A percentile compares a stretch with the other conserved stretches of the same genome.
phyloP scores from a whole-genome alignment of 352 stramenopile species.

The Blastocystis sp. region DNA sequence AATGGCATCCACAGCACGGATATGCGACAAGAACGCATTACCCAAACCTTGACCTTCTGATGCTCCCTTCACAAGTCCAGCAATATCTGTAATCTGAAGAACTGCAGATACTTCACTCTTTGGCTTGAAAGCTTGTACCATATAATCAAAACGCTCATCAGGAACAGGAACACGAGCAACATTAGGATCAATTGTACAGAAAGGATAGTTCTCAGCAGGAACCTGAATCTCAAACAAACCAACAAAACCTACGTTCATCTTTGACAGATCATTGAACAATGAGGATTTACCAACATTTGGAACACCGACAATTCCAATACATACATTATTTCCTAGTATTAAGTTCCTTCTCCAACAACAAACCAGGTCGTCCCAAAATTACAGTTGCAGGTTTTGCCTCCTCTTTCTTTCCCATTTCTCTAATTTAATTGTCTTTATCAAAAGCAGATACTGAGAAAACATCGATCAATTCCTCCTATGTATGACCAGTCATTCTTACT shows the following conservation, averaged over 20 bases:
- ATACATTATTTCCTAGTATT: conserved; percentile 76
- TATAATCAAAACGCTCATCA: conserved; percentile 96
- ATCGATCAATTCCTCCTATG: no score
- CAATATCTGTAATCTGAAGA: conserved; percentile 97
- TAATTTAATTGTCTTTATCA: neutral
- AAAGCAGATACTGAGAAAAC: neutral
- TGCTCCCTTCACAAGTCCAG: conserved; percentile 90
- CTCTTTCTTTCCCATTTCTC: conserved; percentile 68
- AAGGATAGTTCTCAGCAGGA: conserved; percentile 83
- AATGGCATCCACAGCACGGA: conserved; percentile 94
- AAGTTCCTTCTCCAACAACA: conserved; percentile 89
- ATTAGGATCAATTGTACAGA: conserved; percentile 98
- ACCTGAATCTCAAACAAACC: conserved; percentile 62
- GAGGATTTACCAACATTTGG: conserved; percentile 98
- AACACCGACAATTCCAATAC: conserved; percentile 90
- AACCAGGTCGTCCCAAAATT: conserved; percentile 69
- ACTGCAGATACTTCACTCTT: conserved; percentile 86
- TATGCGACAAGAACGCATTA: conserved; percentile 98
- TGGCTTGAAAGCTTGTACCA: conserved; percentile 88
- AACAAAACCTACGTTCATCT: conserved; percentile 71
- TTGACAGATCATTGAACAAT: conserved; percentile 96
- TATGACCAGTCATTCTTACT: conserved; percentile 2
- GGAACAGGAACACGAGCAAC: conserved; percentile 87
- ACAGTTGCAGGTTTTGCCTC: conserved; percentile 67
- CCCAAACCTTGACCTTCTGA: conserved; percentile 92